Conservation (phyloP, 768 basidiomycete species). For the Nidula microcarpa region DNA sequence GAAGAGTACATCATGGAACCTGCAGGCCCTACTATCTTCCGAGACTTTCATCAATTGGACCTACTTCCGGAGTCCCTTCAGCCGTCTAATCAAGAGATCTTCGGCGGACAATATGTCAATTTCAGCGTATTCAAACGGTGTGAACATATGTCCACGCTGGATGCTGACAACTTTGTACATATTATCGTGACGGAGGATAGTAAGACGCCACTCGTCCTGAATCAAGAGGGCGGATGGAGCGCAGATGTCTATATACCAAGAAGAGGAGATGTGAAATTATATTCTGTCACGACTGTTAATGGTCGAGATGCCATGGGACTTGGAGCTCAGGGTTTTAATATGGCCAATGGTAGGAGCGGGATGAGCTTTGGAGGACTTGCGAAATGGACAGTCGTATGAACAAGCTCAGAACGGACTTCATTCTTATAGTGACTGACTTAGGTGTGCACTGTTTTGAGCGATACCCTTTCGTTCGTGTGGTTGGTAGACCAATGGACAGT, state of each 20-base stretch:
- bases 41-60: constrained; percentile 28
- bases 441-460: too few relatives aligned
- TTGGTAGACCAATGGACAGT: too few relatives aligned
- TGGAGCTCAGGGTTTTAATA: constrained; percentile 24
- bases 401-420: too few relatives aligned
- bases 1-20: constrained; percentile 41
- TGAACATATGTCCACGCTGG: constrained; percentile 39
- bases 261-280: constrained; percentile 29
- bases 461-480: too few relatives aligned
- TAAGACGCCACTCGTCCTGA: constrained; percentile 28
- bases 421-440: too few relatives aligned
- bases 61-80: constrained; percentile 28
- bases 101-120: constrained; percentile 26
- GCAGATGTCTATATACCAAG: constrained; percentile 29
- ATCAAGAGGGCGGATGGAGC: constrained; percentile 38
- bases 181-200: constrained; percentile 29
- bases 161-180: constrained; percentile 38
- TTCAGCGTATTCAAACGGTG: constrained; percentile 43
- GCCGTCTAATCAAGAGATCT: constrained; percentile 27
- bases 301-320: constrained; percentile 37
- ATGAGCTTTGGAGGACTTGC: constrained; percentile 36
- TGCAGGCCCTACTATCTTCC: constrained; percentile 30
- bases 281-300: constrained; percentile 28
- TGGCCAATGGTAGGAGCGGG: constrained; percentile 28
- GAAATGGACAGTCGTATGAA: constrained; percentile 25